phyloP scores from a whole-genome alignment of 2,329 filamentous ascomycete species.

The Aaosphaeria pasadenensis region DNA sequence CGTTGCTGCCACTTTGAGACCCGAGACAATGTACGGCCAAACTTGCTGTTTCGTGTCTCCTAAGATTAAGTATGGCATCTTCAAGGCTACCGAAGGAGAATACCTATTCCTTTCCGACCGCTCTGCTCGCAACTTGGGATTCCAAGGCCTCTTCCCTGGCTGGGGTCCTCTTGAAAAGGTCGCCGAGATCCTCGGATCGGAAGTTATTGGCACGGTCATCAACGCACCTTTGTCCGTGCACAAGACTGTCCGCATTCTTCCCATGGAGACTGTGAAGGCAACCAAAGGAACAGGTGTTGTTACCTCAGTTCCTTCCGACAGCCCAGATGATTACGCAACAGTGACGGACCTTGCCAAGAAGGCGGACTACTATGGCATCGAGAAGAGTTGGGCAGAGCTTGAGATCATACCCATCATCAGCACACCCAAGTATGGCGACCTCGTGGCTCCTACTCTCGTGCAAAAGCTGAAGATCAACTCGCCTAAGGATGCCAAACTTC shows the following conservation, averaged over 20 bases:
- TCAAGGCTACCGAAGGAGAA: slow-evolving; percentile 64
- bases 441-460: slow-evolving; percentile 78
- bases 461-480: slow-evolving; percentile 96
- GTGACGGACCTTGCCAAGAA: slow-evolving; percentile 88
- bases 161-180: slow-evolving; percentile 75
- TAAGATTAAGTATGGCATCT: slow-evolving; percentile 84
- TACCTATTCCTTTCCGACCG: slow-evolving; percentile 83
- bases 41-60: slow-evolving; percentile 94
- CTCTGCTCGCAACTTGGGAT: slow-evolving; percentile 91
- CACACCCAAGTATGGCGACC: slow-evolving; percentile 82
- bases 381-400: slow-evolving; percentile 93
- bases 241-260: slow-evolving; percentile 81
- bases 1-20: slow-evolving; percentile 84
- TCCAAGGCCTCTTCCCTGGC: slow-evolving; percentile 79
- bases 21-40: slow-evolving; percentile 99
- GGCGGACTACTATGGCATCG: slow-evolving; percentile 86
- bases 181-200: slow-evolving; percentile 71
- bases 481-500: slow-evolving; percentile 87
- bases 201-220: slow-evolving; percentile 83
- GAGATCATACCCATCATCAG: slow-evolving; percentile 75
- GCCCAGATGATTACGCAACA: slow-evolving; percentile 91
- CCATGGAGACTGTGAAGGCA: slow-evolving; percentile 90
- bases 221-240: slow-evolving; percentile 82
- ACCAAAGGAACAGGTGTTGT: slow-evolving; percentile 97
- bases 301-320: slow-evolving; percentile 92